Base-by-base conservation (phyloP, 164 flowering plant genomes). In the Macadamia integrifolia region DNA sequence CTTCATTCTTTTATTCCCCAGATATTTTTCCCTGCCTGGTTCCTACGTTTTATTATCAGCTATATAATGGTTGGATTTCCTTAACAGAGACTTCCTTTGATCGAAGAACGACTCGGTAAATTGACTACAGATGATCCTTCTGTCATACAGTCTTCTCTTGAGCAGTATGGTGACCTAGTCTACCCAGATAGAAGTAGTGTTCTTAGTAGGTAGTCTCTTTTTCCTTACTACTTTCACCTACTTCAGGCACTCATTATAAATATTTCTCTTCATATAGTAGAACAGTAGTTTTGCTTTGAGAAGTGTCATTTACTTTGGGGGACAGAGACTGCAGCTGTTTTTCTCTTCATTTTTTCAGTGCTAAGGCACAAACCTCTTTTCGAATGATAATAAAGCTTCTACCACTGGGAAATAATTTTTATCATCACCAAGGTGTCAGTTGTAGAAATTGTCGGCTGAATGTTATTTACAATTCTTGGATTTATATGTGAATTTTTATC, bases 41-140 rank as follows among this genome's bases (percentile, higher is more conserved):
- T 59, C 18, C 18, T 14, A 18, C 13, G 14, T 11, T 31, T 31
- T 52, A 2, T 67, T 30, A 12, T 66, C 69, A 58, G 44, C 67
- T 62, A 12, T 61, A 58, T 66, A 42, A 46, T 69, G 11, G 68
- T 55, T 66, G 9, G 32, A 7, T 68, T 50, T 64, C 58, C 18
- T 60, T 62, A 6, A 67, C 88, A 93, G 98, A 84, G 87, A 75
- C 87, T 93, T 77, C 61, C 79, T 70, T 70, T 67, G 87, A 75
- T 89, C 64, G 89, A 91, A 75, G 97, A 93, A 32, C 89, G 87
- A 52, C 86, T 93, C 64, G 88, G 85, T 66, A 85, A 79, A 76
- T 79, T 93, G 83, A 74, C 81, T 43, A 89, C 96, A 9, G 98
- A 93, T 80, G 94, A 83, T 66, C 88, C 89, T 61, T 78, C 86